Conservation (phyloP, 176 grass and related monocot genomes). For the Otatea glauca region DNA sequence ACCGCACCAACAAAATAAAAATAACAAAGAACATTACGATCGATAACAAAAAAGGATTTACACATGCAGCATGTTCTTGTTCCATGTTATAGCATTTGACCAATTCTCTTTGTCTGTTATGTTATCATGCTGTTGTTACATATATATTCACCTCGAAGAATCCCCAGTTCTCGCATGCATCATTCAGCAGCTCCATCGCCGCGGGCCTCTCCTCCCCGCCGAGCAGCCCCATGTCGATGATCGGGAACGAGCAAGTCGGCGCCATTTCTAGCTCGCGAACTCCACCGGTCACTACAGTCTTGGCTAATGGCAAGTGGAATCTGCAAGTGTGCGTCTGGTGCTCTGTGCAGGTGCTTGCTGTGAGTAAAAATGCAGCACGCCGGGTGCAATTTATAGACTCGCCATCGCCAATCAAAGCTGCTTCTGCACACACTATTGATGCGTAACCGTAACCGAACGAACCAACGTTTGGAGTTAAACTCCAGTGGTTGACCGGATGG, state of each 20-base stretch:
- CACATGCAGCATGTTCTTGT: too few species aligned
- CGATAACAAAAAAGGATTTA: too few species aligned
- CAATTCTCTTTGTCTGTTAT: too few species aligned
- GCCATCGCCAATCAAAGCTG: background rate
- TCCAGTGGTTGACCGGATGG: slow-evolving; percentile 8
- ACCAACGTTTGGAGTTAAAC: background rate
- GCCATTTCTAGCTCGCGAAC: background rate
- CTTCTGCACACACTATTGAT: background rate
- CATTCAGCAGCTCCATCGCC: slow-evolving; percentile 66
- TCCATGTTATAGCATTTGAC: too few species aligned
- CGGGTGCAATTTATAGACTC: slow-evolving; percentile 44
- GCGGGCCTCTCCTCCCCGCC: slow-evolving; percentile 47
- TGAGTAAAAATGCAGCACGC: background rate
- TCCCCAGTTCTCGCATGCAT: slow-evolving; percentile 95
- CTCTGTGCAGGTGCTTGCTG: background rate
- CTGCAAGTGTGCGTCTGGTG: background rate
- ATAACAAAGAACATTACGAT: too few species aligned
- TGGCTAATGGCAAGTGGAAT: background rate
- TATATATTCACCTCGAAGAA: slow-evolving; percentile 75
- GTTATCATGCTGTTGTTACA: background rate
- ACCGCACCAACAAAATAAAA: too few species aligned
- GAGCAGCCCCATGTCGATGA: slow-evolving; percentile 81
- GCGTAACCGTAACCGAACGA: background rate
- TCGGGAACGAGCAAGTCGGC: slow-evolving; percentile 48
- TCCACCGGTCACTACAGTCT: background rate